A percentile compares a stretch with the other conserved stretches of the same genome.
These are phyloP conservation scores for Gracilaria vermiculophylla DNA, from an alignment of 23 red algal species.

Conservation along the genomic window DNA sequence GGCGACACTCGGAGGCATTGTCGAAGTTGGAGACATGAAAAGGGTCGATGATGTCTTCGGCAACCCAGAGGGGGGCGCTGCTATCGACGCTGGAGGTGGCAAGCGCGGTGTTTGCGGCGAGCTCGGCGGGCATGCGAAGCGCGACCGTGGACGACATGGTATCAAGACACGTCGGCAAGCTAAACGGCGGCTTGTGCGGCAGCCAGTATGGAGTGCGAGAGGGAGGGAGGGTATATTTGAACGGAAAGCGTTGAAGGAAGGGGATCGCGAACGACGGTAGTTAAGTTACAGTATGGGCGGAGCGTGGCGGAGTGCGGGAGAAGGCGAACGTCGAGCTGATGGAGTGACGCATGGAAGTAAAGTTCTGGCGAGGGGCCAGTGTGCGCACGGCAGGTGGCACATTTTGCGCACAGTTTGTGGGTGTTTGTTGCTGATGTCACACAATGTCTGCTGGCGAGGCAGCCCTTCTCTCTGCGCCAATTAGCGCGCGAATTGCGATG, in stretches of 20 bases:
- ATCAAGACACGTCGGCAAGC: no score
- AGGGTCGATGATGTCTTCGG: not conserved
- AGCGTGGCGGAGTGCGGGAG: not conserved
- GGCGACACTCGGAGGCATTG: not conserved
- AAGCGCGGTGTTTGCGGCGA: conserved; percentile 24
- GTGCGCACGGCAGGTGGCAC: not conserved
- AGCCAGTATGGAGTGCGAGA: not conserved
- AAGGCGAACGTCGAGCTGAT: not conserved
- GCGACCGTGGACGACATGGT: conserved; percentile 15
- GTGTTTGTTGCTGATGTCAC: not conserved
- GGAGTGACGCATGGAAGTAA: not conserved
- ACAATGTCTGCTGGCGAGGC: no score
- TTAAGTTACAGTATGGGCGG: not conserved
- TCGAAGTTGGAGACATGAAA: not conserved
- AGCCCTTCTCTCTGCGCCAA: not conserved
- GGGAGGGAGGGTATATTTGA: not conserved
- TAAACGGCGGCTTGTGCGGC: no score
- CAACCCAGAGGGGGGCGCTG: conserved; percentile 26
- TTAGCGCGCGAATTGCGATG: not conserved
- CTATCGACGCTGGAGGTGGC: conserved; percentile 39
- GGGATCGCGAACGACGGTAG: not conserved
- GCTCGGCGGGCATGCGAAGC: conserved; percentile 37
- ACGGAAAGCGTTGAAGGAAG: not conserved
- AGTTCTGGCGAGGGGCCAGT: not conserved
- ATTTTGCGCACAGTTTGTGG: not conserved